Evolutionary conservation across 2,329 filamentous ascomycete genomes (phyloP), one percentile per base, ranked within the genome.

Genomic region (Fusarium sp.): DNA sequence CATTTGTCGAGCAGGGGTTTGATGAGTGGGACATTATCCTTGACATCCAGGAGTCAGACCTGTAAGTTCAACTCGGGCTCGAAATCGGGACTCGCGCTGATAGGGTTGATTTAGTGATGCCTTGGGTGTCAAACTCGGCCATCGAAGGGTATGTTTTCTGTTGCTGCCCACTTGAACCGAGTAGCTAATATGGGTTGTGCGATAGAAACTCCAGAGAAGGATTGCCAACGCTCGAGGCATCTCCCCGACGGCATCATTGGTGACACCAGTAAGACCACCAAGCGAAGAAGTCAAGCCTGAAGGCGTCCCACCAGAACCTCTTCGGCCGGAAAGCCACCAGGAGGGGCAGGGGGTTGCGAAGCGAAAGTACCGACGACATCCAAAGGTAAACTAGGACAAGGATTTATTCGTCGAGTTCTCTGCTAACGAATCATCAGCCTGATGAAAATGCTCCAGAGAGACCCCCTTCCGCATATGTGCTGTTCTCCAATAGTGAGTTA

Each of bases 21-120:
- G 94, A 97, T 82, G 91, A 92, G 13, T 96, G 94, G 94, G 93
- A 95, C 37, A 95, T 92, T 1, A 92, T 96, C 65, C 86, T 95
- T 60, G 94, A 96, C 80, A 95, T 97, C 64, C 95, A 94, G 70
- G 94, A 96, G 82, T 93, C 93, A 27, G 94, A 97, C 79, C 87
- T 97, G 92, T 95, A 83, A 81, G 91, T 84, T 80, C 14, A 54
- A 30, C 37, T n/a, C 16, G 11, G 18, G 6, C 18, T 23, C 14
- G 6, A 4, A 35, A 32, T 10, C 41, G 23, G 18, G 54, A 39
- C 48, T 45, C 52, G 43, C 62, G 39, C 77, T 81, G 62, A 82
- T 69, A 57, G n/a, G 32, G 9, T 9, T 43, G 23, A 48, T 45
- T 50, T 68, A 94, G 92, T 70, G 93, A 94, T 84, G 88, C 89